A percentile compares a stretch with the other conserved stretches of the same genome.
Evolutionary conservation across 495 filamentous ascomycete species (phyloP).

Genomic region (Penicillium tannophilum): DNA sequence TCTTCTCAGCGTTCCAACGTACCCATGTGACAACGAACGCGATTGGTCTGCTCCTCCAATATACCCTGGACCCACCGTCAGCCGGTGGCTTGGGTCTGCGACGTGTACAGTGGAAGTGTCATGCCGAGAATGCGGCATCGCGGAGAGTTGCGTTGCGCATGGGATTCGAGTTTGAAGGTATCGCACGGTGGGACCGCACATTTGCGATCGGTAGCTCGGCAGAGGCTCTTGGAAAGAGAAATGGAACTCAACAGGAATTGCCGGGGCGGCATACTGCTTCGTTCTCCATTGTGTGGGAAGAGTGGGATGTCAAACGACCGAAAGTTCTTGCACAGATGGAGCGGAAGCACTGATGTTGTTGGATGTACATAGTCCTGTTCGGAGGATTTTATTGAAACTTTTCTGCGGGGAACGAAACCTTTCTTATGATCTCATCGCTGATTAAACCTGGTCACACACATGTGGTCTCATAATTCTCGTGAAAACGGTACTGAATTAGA

Average conservation of each 20-base stretch:
- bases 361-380: not conserved
- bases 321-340: slow-evolving; percentile 14
- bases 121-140: slow-evolving; percentile 24
- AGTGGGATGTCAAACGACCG: slow-evolving; percentile 17
- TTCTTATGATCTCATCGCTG: not conserved
- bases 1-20: slow-evolving; percentile 27
- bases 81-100: slow-evolving; percentile 31
- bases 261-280: slow-evolving; percentile 17
- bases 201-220: slow-evolving; percentile 12
- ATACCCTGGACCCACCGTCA: slow-evolving; percentile 25
- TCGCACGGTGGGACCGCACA: slow-evolving; percentile 29
- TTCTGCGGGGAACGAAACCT: not conserved
- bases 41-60: slow-evolving; percentile 31
- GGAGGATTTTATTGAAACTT: not conserved
- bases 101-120: slow-evolving; percentile 32
- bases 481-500: too few relatives aligned
- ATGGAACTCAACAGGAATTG: slow-evolving; percentile 11
- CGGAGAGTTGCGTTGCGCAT: slow-evolving; percentile 26
- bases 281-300: slow-evolving; percentile 19
- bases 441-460: not conserved
- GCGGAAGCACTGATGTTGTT: slow-evolving; percentile 1
- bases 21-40: slow-evolving; percentile 37
- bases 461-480: not conserved
- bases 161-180: slow-evolving; percentile 32
- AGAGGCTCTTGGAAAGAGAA: slow-evolving; percentile 15